These are phyloP conservation scores for Fusarium multiceps DNA, from an alignment of 2,329 filamentous ascomycete genomes.

Conservation along the genomic window DNA sequence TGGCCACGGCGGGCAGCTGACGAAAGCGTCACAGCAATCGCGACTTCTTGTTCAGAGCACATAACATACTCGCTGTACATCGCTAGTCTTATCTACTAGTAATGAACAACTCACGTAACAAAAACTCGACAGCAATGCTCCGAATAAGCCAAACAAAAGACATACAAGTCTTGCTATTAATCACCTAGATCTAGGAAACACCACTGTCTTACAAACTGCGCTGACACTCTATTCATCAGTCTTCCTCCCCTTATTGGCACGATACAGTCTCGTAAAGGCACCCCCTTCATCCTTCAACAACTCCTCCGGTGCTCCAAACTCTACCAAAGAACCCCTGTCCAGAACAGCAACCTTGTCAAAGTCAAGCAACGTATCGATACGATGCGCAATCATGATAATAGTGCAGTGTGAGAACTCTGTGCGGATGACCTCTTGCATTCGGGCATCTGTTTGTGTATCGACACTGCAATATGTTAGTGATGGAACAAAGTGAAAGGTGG, in stretches of 20 bases:
- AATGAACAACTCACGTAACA: neutral
- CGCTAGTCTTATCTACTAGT: neutral
- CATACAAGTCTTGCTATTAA: neutral
- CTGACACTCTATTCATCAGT: neutral
- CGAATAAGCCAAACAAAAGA: neutral
- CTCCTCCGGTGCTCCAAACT: conserved; percentile 45
- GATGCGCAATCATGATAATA: conserved; percentile 52
- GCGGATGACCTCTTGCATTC: conserved; percentile 47
- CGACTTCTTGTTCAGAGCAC: neutral
- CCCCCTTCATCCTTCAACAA: conserved; percentile 37
- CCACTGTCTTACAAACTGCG: neutral
- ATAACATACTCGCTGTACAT: neutral
- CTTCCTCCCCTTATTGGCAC: conserved; percentile 40
- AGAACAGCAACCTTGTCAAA: conserved; percentile 51
- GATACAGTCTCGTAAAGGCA: conserved; percentile 42
- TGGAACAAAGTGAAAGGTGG: neutral
- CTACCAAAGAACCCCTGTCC: conserved; percentile 45
- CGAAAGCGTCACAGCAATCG: neutral
- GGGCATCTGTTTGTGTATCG: conserved; percentile 46
- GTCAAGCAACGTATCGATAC: conserved; percentile 49
- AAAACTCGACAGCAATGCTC: neutral
- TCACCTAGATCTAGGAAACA: neutral
- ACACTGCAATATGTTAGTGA: conserved; percentile 40
- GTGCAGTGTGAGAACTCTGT: conserved; percentile 48
- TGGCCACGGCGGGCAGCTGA: too few relatives aligned